A percentile compares a stretch with the other conserved stretches of the same genome.
Evolutionary conservation across 2,329 filamentous ascomycete genomes (phyloP).

Genomic region (Apiospora sp.): DNA sequence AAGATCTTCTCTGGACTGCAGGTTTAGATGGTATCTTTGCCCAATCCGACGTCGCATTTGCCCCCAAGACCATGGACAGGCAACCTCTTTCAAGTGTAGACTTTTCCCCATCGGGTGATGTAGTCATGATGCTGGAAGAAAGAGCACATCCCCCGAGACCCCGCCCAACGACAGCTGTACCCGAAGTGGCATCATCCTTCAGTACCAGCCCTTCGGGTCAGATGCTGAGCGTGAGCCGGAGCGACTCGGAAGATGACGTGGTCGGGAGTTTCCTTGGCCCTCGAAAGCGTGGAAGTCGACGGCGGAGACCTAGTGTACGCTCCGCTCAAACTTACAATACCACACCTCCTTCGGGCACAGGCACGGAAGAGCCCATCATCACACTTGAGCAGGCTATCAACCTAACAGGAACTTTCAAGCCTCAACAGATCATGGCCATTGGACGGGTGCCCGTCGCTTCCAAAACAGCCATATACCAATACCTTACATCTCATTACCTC

Average conservation of each 20-base stretch:
- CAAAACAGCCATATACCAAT: slow-evolving; percentile 61
- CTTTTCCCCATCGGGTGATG: slow-evolving; percentile 67
- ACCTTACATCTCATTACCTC: slow-evolving; percentile 64
- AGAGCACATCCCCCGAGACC: slow-evolving; percentile 55
- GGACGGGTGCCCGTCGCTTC: slow-evolving; percentile 62
- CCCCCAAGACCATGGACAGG: slow-evolving; percentile 68
- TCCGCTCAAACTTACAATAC: slow-evolving; percentile 57
- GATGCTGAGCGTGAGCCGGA: slow-evolving; percentile 64
- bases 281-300: slow-evolving; percentile 48
- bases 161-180: slow-evolving; percentile 36
- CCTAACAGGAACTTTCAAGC: slow-evolving; percentile 63
- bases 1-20: slow-evolving; percentile 72
- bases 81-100: slow-evolving; percentile 67
- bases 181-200: slow-evolving; percentile 49
- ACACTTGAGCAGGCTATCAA: slow-evolving; percentile 66
- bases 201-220: slow-evolving; percentile 58
- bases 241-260: slow-evolving; percentile 72
- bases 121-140: slow-evolving; percentile 69
- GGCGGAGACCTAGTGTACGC: slow-evolving; percentile 53
- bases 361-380: slow-evolving; percentile 54
- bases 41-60: slow-evolving; percentile 71
- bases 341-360: slow-evolving; percentile 58
- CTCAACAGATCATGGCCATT: slow-evolving; percentile 70
- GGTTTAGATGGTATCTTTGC: slow-evolving; percentile 68
- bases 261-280: slow-evolving; percentile 66